Conservation (phyloP, 208 protist genomes). For the Acanthamoeba lugdunensis region DNA sequence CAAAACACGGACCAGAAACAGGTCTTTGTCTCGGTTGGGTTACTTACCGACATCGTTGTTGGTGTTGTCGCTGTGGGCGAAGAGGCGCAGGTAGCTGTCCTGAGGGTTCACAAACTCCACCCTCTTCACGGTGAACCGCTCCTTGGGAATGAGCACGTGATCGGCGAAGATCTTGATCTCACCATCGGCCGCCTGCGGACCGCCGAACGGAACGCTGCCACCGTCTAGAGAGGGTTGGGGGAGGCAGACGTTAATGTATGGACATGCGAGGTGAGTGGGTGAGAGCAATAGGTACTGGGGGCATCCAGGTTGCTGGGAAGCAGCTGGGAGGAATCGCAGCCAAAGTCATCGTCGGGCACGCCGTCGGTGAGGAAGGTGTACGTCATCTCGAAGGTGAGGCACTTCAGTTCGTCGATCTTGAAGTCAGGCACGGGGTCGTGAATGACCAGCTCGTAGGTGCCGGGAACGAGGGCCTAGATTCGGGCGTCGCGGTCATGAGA, state of each 20-base stretch:
- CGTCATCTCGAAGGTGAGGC: conserved; percentile 62
- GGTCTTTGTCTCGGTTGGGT: no score
- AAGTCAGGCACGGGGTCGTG: conserved; percentile 6
- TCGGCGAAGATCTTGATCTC: conserved; percentile 15
- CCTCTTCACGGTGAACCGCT: background rate
- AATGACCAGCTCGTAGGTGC: conserved; percentile 53
- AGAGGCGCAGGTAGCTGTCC: conserved; percentile 67
- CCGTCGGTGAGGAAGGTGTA: background rate
- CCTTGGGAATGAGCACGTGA: conserved; percentile 17
- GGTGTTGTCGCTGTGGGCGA: conserved; percentile 41
- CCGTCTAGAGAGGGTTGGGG: background rate
- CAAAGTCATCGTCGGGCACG: background rate
- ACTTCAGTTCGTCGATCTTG: conserved; percentile 50
- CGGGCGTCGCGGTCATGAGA: background rate
- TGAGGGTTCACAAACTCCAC: conserved; percentile 45
- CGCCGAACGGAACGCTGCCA: conserved; percentile 70
- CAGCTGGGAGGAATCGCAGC: conserved; percentile 55
- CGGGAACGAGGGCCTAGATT: background rate
- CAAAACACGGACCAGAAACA: no score
- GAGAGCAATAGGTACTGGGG: background rate
- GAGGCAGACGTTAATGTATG: background rate
- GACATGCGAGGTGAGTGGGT: background rate
- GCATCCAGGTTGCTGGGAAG: conserved; percentile 3
- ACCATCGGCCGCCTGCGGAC: conserved; percentile 48
- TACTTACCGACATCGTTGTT: conserved; percentile 48